phyloP scores from a whole-genome alignment of 805 yeast species.

The Huiozyma sinensis region DNA sequence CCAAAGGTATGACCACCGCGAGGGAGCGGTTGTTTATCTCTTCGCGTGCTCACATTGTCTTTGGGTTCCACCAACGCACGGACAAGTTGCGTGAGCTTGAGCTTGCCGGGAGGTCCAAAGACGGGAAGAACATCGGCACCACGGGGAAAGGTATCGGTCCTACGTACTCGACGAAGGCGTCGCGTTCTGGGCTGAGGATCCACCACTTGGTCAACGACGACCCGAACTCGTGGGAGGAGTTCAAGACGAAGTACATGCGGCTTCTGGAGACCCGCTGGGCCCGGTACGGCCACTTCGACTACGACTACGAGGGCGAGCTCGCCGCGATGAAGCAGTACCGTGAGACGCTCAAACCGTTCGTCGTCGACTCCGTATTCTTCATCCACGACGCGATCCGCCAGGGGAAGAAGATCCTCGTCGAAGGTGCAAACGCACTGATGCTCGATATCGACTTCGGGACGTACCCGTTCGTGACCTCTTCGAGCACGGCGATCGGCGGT shows the following conservation, averaged over 20 bases:
- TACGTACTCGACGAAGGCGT: constrained; percentile 91
- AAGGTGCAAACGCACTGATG: constrained; percentile 98
- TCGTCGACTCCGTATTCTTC: constrained; percentile 82
- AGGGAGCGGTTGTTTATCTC: constrained; percentile 74
- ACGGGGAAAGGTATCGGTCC: constrained; percentile 99
- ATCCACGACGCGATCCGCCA: constrained; percentile 65
- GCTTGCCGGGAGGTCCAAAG: constrained; percentile 40
- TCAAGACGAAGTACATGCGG: constrained; percentile 65
- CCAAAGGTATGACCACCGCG: constrained; percentile 55
- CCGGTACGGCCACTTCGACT: constrained; percentile 90
- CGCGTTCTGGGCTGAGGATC: constrained; percentile 92
- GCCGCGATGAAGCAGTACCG: constrained; percentile 64
- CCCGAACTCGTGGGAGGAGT: constrained; percentile 89
- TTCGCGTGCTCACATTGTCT: constrained; percentile 91
- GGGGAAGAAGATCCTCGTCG: constrained; percentile 82
- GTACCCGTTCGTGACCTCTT: constrained; percentile 93
- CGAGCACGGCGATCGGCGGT: constrained; percentile 95
- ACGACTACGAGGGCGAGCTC: constrained; percentile 73
- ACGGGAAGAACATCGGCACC: constrained; percentile 85
- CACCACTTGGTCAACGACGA: constrained; percentile 89
- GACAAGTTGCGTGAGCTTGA: constrained; percentile 94
- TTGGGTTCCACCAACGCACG: constrained; percentile 95
- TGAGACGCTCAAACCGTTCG: constrained; percentile 74
- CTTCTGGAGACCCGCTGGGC: constrained; percentile 70
- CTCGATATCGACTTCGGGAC: constrained; percentile 97